Evolutionary conservation across 495 filamentous ascomycete species (phyloP), one percentile per base, ranked within the genome.

Genomic region (Bathelium albidoporum): DNA sequence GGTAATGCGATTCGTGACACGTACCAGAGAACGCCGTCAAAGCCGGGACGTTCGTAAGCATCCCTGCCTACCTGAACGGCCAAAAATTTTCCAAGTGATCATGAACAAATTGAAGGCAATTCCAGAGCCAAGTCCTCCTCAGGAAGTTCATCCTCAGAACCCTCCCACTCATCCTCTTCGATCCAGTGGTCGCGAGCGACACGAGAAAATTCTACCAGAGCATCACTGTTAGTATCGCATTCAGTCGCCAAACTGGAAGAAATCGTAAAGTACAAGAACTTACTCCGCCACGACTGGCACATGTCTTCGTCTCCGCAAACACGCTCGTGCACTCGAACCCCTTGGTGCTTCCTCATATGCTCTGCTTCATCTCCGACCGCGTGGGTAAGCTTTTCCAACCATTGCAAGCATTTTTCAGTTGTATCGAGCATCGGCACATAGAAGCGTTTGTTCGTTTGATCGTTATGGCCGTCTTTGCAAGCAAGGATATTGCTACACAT

Each of bases 61-160:
- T n/a, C n/a, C n/a, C n/a, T n/a, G n/a, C n/a, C n/a, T n/a, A n/a
- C n/a, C n/a, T n/a, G n/a, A n/a, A n/a, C n/a, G n/a, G n/a, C n/a
- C n/a, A n/a, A n/a, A n/a, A n/a, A n/a, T n/a, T n/a, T n/a, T n/a
- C n/a, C n/a, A n/a, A n/a, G n/a, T n/a, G n/a, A n/a, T n/a, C n/a
- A n/a, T n/a, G n/a, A n/a, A n/a, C n/a, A n/a, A n/a, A n/a, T n/a
- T n/a, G n/a, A n/a, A n/a, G n/a, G n/a, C n/a, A n/a, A n/a, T n/a
- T n/a, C n/a, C n/a, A n/a, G n/a, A n/a, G n/a, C n/a, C n/a, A n/a
- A 49, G 49, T 55, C 49, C 5, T 55, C 49, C 20, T 55, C 49
- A 3, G 9, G 22, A 29, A 29, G 20, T 3, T 55, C 49, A 29
- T 24, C 24, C 2, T 55, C 49, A 28, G 49, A 55, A 28, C 12